A percentile compares a stretch with the other conserved stretches of the same genome.
These are phyloP conservation scores for Leccinum obscurum DNA, from an alignment of 768 basidiomycete genomes.

Conservation along the genomic window DNA sequence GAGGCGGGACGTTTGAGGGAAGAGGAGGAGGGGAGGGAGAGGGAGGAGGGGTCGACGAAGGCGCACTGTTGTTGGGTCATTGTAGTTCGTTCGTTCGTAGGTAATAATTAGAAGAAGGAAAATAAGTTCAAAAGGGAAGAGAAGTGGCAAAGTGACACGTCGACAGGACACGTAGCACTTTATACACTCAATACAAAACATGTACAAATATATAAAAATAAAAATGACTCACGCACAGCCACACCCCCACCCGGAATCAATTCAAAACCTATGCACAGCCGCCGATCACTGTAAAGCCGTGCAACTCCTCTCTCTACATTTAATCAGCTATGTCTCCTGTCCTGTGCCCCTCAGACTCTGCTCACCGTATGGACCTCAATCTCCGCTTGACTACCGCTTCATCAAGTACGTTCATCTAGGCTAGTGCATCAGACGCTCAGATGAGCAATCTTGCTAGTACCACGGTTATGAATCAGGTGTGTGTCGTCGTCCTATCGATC, in stretches of 20 bases:
- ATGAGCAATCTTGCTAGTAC: background rate
- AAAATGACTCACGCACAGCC: background rate
- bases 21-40: constrained; percentile 40
- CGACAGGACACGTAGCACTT: constrained; percentile 30
- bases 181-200: constrained; percentile 27
- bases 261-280: background rate
- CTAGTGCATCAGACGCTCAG: background rate
- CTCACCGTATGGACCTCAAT: background rate
- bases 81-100: background rate
- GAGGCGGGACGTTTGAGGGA: constrained; percentile 31
- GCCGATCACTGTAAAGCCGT: background rate
- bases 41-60: constrained; percentile 40
- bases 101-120: background rate
- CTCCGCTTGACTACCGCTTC: background rate
- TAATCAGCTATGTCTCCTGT: background rate
- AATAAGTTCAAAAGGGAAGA: constrained; percentile 23
- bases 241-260: background rate
- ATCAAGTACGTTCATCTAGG: background rate
- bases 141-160: constrained; percentile 26
- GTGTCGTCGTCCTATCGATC: background rate
- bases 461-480: background rate
- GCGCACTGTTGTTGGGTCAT: constrained; percentile 27
- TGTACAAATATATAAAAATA: constrained; percentile 25
- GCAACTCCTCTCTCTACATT: background rate
- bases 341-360: constrained; percentile 5